phyloP scores from a whole-genome alignment of 192 early-diverging fungal genomes.

The Pilaira anomala region DNA sequence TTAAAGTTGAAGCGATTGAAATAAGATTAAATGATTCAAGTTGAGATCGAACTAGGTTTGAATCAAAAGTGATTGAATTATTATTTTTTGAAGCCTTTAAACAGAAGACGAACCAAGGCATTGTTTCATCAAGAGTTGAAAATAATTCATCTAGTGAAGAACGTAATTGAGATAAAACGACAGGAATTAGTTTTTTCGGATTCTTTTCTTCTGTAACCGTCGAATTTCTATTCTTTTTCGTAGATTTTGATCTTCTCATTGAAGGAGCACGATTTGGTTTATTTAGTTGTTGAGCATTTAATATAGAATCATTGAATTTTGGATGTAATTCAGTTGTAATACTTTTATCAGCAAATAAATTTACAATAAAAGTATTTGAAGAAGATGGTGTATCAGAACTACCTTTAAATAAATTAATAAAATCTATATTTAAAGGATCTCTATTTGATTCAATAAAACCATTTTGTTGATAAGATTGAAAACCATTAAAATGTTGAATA shows the following conservation, averaged over 20 bases:
- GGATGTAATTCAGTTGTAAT: slow-evolving; percentile 79
- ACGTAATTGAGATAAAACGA: slow-evolving; percentile 62
- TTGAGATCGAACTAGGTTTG: slow-evolving; percentile 67
- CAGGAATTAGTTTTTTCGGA: slow-evolving; percentile 2
- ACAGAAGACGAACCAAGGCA: slow-evolving; percentile 76
- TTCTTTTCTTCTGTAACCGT: slow-evolving; percentile 13
- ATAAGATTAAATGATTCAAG: slow-evolving; percentile 63
- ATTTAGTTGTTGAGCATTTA: slow-evolving; percentile 72
- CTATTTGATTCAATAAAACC: slow-evolving; percentile 73
- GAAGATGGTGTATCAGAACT: slow-evolving; percentile 46
- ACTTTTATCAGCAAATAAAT: slow-evolving; percentile 68
- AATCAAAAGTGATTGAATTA: slow-evolving; percentile 60
- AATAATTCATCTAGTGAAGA: slow-evolving; percentile 66
- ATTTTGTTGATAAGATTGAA: slow-evolving; percentile 59
- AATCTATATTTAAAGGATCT: slow-evolving; percentile 77
- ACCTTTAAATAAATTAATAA: slow-evolving; percentile 81
- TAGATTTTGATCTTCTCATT: slow-evolving; percentile 45
- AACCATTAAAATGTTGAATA: slow-evolving; percentile 76
- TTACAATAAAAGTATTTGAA: slow-evolving; percentile 66
- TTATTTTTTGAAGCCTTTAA: slow-evolving; percentile 62
- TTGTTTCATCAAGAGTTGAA: slow-evolving; percentile 67
- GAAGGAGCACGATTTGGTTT: slow-evolving; percentile 68
- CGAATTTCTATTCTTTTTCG: slow-evolving; percentile 16
- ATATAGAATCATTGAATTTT: slow-evolving; percentile 64
- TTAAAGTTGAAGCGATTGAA: slow-evolving; percentile 61